phyloP scores from a whole-genome alignment of 78 protist species.

The Dictyostelium intermedium region DNA sequence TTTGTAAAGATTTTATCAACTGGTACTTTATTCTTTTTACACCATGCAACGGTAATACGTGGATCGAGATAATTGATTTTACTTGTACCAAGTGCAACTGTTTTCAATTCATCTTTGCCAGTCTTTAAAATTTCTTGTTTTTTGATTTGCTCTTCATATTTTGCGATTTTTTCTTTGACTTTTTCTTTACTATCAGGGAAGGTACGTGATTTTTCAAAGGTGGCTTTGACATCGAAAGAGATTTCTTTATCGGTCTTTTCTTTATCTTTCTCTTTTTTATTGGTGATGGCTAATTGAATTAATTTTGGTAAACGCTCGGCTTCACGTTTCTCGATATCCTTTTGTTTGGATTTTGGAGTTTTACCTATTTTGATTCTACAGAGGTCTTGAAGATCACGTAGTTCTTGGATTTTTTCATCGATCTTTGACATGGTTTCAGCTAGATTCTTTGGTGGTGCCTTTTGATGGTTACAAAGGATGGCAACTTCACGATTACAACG shows the following conservation, averaged over 20 bases:
- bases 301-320: conserved; percentile 3
- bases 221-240: conserved; percentile 10
- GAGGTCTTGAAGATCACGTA: conserved; percentile 20
- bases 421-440: conserved; percentile 50
- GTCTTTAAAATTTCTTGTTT: conserved; percentile 57
- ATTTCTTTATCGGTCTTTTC: conserved; percentile 25
- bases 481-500: conserved; percentile 97
- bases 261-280: not conserved
- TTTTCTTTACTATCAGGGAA: conserved; percentile 25
- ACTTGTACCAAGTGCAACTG: conserved; percentile 96
- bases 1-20: conserved; percentile 86
- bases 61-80: conserved; percentile 99
- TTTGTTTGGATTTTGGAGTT: not conserved
- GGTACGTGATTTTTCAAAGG: conserved; percentile 50
- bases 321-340: conserved; percentile 35
- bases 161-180: not conserved
- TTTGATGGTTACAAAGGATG: conserved; percentile 99
- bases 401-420: conserved; percentile 26
- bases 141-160: conserved; percentile 51
- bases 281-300: conserved; percentile 2
- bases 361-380: not conserved
- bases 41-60: conserved; percentile 98
- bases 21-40: conserved; percentile 88
- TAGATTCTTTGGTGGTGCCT: conserved; percentile 86
- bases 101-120: conserved; percentile 84